A percentile compares a stretch with the other conserved stretches of the same genome.
Conservation (phyloP, 805 yeast genomes). For the Yarrowia bubula region DNA sequence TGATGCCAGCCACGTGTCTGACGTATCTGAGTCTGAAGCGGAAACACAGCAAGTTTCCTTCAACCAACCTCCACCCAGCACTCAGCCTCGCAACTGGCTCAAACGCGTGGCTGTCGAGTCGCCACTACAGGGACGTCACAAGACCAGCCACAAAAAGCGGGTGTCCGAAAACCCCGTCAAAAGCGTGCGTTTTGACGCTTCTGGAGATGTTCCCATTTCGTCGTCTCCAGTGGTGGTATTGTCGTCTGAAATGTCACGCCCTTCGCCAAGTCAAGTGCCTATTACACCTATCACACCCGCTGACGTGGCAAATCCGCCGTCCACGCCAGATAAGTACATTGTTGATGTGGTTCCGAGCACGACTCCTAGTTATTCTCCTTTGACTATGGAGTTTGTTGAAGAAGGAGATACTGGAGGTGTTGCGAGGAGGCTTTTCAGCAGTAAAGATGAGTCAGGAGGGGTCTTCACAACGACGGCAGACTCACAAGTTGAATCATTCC, state of each 20-base stretch:
- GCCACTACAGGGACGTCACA: neutral
- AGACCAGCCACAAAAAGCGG: neutral
- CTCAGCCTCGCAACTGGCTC: neutral
- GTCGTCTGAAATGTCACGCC: neutral
- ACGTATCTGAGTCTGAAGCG: neutral
- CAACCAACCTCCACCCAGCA: slow-evolving; percentile 1
- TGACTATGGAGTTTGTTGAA: neutral
- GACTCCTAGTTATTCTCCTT: slow-evolving; percentile 9
- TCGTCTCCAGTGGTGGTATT: slow-evolving; percentile 1
- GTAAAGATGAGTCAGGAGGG: neutral
- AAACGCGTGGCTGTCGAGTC: neutral
- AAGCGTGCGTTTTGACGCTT: neutral
- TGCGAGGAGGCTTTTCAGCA: neutral
- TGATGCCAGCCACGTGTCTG: neutral
- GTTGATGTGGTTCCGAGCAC: neutral
- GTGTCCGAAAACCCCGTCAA: neutral
- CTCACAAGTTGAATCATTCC: neutral
- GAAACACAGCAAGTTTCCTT: neutral
- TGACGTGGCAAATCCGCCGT: neutral
- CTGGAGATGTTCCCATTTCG: neutral
- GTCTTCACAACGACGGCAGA: too few relatives aligned
- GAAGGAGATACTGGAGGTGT: neutral
- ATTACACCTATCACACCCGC: slow-evolving; percentile 13
- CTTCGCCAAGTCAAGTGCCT: neutral
- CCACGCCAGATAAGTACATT: slow-evolving; percentile 4